Conservation (phyloP, 2,329 filamentous ascomycete species). For the Fusarium sp. region DNA sequence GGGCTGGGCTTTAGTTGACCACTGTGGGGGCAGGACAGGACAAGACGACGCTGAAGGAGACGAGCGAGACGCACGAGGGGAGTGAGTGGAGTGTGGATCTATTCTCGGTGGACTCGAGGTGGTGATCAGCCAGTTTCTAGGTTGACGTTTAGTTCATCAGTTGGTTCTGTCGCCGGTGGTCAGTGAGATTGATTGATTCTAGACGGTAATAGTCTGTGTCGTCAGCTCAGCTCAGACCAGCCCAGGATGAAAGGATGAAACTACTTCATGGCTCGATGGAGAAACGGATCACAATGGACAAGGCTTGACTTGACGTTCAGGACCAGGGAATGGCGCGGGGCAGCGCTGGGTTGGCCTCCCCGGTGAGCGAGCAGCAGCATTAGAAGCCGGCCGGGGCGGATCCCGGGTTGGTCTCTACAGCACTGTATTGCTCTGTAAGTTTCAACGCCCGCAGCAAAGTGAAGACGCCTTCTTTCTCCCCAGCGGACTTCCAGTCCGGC, state of each 20-base stretch:
- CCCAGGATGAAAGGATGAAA: constrained; percentile 8
- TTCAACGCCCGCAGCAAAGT: neutral
- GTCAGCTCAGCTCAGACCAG: neutral
- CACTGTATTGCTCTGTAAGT: neutral
- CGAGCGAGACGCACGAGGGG: constrained; percentile 6
- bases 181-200: neutral
- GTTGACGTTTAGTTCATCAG: neutral
- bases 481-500: neutral
- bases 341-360: neutral
- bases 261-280: neutral
- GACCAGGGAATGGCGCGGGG: constrained; percentile 32
- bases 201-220: neutral
- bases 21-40: constrained; percentile 22
- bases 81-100: constrained; percentile 26
- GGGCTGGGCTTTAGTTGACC: constrained; percentile 36
- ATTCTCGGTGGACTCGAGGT: constrained; percentile 5
- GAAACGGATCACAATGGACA: constrained; percentile 6
- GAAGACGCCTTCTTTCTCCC: neutral
- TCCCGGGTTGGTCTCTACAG: constrained; percentile 1
- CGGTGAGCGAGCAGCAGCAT: neutral
- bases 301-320: constrained; percentile 10
- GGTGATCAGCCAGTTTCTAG: constrained; percentile 25
- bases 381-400: constrained; percentile 25
- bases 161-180: neutral
- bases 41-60: constrained; percentile 1